Base-by-base conservation (phyloP, 306 rosid species). In the Sindora glabra region DNA sequence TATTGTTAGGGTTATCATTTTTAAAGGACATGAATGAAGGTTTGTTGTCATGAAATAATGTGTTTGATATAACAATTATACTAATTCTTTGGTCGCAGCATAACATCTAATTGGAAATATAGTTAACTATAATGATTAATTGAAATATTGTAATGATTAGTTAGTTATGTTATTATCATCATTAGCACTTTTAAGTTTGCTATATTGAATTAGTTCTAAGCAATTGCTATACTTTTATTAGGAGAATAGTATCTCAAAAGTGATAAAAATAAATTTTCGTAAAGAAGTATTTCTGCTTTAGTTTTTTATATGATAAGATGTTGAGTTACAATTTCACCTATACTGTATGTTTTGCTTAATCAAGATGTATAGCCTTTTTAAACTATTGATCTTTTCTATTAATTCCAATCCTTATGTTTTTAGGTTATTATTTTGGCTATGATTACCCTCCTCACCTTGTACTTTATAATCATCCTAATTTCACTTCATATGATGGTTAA, bases 11-110 rank as follows among this genome's bases (percentile, higher is more conserved):
- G 85, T 80, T 70, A 96, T 89, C 71, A 74, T 92, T 74, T 92
- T 92, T 71, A 81, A 96, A 7, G 99, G 99, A 59, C 99, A 75
- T 3, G 99, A 92, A 79, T 88, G 96, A 32, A 92, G 99, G 88
- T n/a, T 67, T 44, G 76, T 41, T 62, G n/a, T 62, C 65, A 46
- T 65, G 59, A 48, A 71, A 18, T 48, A 49, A 47, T 22, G 55
- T 53, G 56, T 23, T 47, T 50, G 59, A 44, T 58, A 16, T 59
- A 1, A 32, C 42, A 34, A 30, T 26, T 18, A 8, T 17, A 2
- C 27, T 16, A 57, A 45, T 39, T 32, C 21, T 19, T 9, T 45
- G 32, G n/a, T 55, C 59, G 10, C 56, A 25, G 58, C 50, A 34
- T 62, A 14, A 10, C 42, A 42, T 36, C 39, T 51, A 23, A 22